A percentile compares a stretch with the other conserved stretches of the same genome.
phyloP scores from a whole-genome alignment of 305 asterid species.

The Solanum hybrid region DNA sequence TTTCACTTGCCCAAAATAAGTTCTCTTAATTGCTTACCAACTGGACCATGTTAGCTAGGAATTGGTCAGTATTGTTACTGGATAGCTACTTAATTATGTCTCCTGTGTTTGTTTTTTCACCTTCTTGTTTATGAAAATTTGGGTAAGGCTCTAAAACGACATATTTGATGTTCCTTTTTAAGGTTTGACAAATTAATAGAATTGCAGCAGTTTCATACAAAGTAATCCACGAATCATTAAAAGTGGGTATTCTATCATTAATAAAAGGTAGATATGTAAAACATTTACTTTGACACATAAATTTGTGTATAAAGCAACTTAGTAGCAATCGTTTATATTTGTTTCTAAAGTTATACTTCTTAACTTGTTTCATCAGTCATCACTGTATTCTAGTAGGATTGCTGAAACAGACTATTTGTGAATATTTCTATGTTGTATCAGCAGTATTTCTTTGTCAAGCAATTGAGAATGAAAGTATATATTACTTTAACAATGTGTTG shows the following conservation, averaged over 20 bases:
- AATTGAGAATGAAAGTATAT: not conserved
- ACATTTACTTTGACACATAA: not conserved
- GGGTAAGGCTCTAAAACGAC: not conserved
- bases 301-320: not conserved
- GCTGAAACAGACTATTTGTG: not conserved
- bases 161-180: not conserved
- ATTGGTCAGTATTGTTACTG: not conserved
- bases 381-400: not conserved
- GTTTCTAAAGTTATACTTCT: not conserved
- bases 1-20: not conserved
- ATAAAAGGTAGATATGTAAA: not conserved
- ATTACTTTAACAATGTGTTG: slow-evolving; percentile 8
- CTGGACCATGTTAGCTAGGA: not conserved
- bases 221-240: not conserved
- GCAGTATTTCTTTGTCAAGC: not conserved
- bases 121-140: not conserved
- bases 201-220: not conserved
- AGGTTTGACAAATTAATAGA: not conserved
- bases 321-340: not conserved
- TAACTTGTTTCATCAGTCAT: not conserved
- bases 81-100: not conserved
- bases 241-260: not conserved
- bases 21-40: not conserved
- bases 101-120: too few relatives aligned
- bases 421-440: not conserved